Evolutionary conservation across 192 early-diverging fungal genomes (phyloP), one percentile per base, ranked within the genome.

Genomic region (Coemansia sp.): DNA sequence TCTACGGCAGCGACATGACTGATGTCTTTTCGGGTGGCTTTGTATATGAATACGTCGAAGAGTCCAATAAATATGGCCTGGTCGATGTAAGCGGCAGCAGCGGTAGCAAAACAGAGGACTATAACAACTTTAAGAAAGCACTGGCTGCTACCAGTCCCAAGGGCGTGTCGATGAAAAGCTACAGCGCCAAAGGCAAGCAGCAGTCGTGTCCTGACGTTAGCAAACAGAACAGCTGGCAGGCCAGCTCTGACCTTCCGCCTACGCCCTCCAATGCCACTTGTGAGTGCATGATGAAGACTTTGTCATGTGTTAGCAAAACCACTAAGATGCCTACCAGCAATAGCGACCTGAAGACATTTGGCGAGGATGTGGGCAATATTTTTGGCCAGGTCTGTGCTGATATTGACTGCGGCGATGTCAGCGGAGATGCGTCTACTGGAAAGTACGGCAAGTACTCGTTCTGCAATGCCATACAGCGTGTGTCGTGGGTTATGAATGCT

Each of bases 21-120:
- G 55, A 59, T 32, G 72, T 68, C 8, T 90, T 89, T 78, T 89
- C 89, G 6, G 89, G 89, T 30, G 89, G 88, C 36, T 84, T 92
- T 36, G 84, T 88, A 57, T 92, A 91, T 70, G 89, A 91, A 74
- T 90, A 86, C 84, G 84, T 85, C 42, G 86, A 92, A 53, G 88
- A 91, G 62, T 85, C 82, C 80, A 91, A 90, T 70, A 67, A 85
- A 46, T 92, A 91, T 69, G 89, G 91, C 1, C 69, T 92, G 14
- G 88, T 91, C 54, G 73, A 85, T 64, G 79, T 90, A 19, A 75
- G 74, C 27, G 70, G 66, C 57, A 81, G 68, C 24, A 64, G 75
- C 19, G 72, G 74, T 19, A 74, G 74, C 25, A 82, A 80, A 54
- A 66, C 85, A 20, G 68, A 62, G 2, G 88, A 91, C 63, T 91